Base-by-base conservation (phyloP, 2,329 filamentous ascomycete species). In the Microsporum canis region DNA sequence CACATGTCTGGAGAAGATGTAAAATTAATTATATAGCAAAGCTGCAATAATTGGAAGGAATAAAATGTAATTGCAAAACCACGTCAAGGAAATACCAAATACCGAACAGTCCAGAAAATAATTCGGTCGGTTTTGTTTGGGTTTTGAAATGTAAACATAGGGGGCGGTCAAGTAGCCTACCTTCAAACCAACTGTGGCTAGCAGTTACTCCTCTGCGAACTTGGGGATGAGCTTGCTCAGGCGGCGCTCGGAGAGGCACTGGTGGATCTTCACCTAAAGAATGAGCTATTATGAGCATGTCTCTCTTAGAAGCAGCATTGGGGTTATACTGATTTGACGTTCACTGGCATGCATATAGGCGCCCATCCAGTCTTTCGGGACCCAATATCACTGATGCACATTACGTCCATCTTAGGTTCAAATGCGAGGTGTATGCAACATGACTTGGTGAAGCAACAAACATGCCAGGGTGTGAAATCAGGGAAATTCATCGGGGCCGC, bases 1-100 rank as follows among this genome's bases (percentile, higher is more conserved):
- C 34, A 59, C 39, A 51, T 38, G 34, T 14, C 69, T 77, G 75
- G 67, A 83, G 81, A 64, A 36, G 75, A 77, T 31, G 29, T 33
- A 23, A 38, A 55, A 68, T 65, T 76, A 72, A 60, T 81, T 80
- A 63, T 78, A 33, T 57, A 7, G 60, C 51, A 61, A 57, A 57
- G 51, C 62, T 59, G 31, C 57, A 58, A 61, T 45, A 60, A 39
- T 57, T 53, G 27, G 56, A 36, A 60, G 39, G 47, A 8, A 39
- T 45, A 59, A 27, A 17, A 53, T 34, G 59, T 57, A 64, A 63
- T 61, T 38, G 62, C 41, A 61, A 61, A 61, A 65, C 63, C 39
- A 27, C 23, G 31, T 60, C 43, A 59, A 59, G 58, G 36, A 47
- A 64, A 58, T 56, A 60, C 61, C 36, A 51, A 51, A 23, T 49